Evolutionary conservation across 1,139 yeast genomes (phyloP).

Genomic region (Insectozyma bohioensis): DNA sequence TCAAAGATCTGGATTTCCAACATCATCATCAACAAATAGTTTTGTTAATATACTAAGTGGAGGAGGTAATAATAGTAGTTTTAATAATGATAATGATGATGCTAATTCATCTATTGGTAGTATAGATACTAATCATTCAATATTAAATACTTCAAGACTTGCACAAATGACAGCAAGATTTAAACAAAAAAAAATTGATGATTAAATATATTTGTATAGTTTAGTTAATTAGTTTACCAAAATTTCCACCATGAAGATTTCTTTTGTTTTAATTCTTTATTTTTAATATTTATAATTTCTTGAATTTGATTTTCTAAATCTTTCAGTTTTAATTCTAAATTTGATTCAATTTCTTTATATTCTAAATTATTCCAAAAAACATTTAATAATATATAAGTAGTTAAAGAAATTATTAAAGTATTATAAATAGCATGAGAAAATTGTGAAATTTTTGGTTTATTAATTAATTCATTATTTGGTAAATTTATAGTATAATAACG

Average conservation of each 20-base stretch:
- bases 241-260: conserved; percentile 14
- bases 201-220: not conserved
- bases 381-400: conserved; percentile 39
- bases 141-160: conserved; percentile 37
- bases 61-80: conserved; percentile 1
- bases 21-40: conserved; percentile 8
- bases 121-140: conserved; percentile 20
- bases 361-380: conserved; percentile 34
- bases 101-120: conserved; percentile 25
- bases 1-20: conserved; percentile 6
- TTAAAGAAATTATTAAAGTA: conserved; percentile 41
- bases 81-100: conserved; percentile 8
- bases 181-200: conserved; percentile 18
- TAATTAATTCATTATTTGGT: conserved; percentile 6
- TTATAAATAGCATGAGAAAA: conserved; percentile 41
- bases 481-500: conserved; percentile 8
- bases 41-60: conserved; percentile 8
- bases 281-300: conserved; percentile 29
- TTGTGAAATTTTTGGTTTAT: conserved; percentile 37
- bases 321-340: conserved; percentile 23
- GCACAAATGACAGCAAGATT: conserved; percentile 43
- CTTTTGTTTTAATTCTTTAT: conserved; percentile 19
- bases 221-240: conserved; percentile 18
- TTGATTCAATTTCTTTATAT: conserved; percentile 28
- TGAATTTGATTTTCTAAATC: conserved; percentile 34